Percentiles rank a stretch among this genome's conserved stretches.
phyloP scores from a whole-genome alignment of 805 yeast genomes.

The Wickerhamomyces strasburgensis region DNA sequence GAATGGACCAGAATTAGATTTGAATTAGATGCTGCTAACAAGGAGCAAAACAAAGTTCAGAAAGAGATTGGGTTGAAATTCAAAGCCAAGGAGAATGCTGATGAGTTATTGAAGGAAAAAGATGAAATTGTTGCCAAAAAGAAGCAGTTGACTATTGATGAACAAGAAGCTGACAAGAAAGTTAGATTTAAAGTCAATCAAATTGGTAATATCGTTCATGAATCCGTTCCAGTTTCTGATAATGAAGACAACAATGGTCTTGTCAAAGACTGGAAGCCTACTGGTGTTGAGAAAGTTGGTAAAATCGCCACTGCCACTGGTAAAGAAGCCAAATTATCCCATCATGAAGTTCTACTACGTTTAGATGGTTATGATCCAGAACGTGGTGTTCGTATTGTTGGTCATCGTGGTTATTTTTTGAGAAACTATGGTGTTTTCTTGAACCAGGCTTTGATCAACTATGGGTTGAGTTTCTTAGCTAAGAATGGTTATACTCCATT shows the following conservation, averaged over 20 bases:
- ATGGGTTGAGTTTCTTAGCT: slow-evolving; percentile 82
- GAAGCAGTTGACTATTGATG: slow-evolving; percentile 57
- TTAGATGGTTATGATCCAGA: slow-evolving; percentile 98
- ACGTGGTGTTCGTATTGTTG: slow-evolving; percentile 95
- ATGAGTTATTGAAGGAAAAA: slow-evolving; percentile 75
- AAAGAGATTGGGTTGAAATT: slow-evolving; percentile 89
- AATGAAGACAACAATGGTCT: slow-evolving; percentile 91
- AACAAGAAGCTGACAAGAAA: slow-evolving; percentile 73
- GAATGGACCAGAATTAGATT: slow-evolving; percentile 89
- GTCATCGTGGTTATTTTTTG: slow-evolving; percentile 97
- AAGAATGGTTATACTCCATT: slow-evolving; percentile 78
- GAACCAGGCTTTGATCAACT: slow-evolving; percentile 96
- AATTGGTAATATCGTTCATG: slow-evolving; percentile 93
- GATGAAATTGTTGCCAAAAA: slow-evolving; percentile 69
- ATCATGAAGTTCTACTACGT: slow-evolving; percentile 90
- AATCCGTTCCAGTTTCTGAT: slow-evolving; percentile 77
- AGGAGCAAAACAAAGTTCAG: slow-evolving; percentile 81
- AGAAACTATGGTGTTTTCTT: slow-evolving; percentile 94
- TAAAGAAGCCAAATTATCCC: slow-evolving; percentile 74
- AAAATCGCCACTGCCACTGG: slow-evolving; percentile 74
- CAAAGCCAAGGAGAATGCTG: slow-evolving; percentile 93
- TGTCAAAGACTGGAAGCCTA: slow-evolving; percentile 85
- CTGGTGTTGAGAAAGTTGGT: slow-evolving; percentile 52
- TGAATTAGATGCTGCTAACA: slow-evolving; percentile 86
- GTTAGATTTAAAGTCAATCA: slow-evolving; percentile 78